Evolutionary conservation across 169 alveolate genomes (phyloP), one percentile per base, ranked within the genome.

Genomic region (Cytauxzoon felis): DNA sequence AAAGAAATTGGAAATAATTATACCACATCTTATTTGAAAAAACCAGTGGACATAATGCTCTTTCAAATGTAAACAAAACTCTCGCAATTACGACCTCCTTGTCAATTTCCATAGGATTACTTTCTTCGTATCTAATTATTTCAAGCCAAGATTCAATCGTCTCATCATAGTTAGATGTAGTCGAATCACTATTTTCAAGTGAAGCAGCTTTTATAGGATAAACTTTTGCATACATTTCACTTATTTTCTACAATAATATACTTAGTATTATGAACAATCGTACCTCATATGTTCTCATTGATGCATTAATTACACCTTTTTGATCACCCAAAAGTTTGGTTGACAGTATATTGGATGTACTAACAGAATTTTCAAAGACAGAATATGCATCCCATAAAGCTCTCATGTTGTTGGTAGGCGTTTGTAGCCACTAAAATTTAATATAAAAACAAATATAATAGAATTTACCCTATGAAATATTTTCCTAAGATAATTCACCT

Each of bases 331-430:
- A 63, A 16, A 73, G 60, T 33, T 73, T 73, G 18, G 84, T 11
- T 34, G 64, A 36, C 62, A 64, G 32, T 26, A 52, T 68, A 2
- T 45, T 47, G 1, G 70, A 65, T 2, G 79, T 42, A 47, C 76
- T 48, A 5, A 47, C 79, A 30, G 48, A 38, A 18, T 64, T 62
- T 41, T 73, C 84, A 51, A 73, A 85, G 11, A 64, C 51, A 13
- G 88, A 80, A 63, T 68, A 85, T 5, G 78, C 73, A 43, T 85
- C 87, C 91, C 89, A 80, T 13, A 66, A 84, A 5, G 81, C 65
- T 36, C 76, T 79, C 72, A 85, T 62, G 61, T 80, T 69, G 76
- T 80, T 80, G 3, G 91, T 85, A 5, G 91, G 76, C 30, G 81
- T 73, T 48, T 62, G 48, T 24, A 85, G 45, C 91, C 91, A 85